Base-by-base conservation (phyloP, 2,329 filamentous ascomycete species). In the Aspergillus sp. region DNA sequence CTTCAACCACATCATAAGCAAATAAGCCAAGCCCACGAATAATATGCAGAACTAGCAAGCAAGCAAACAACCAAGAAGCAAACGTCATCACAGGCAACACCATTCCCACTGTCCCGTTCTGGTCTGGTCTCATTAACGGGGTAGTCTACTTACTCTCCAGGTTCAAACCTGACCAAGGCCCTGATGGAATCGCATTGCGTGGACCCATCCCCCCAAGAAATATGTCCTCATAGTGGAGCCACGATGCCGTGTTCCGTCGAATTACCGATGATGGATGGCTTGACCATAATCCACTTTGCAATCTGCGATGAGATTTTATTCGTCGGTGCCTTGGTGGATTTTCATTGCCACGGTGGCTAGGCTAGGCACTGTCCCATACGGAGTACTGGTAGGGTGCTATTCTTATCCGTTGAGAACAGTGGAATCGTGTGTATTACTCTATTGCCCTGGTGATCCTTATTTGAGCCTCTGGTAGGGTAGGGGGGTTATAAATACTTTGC, bases 211-310 rank as follows among this genome's bases (percentile, higher is more conserved):
- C 23, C 25, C 6, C 6, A 25, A 49, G 44, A 25, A 36, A 15
- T 27, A 49, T 49, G 44, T 49, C 44, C 44, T 49, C 44, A 49
- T 49, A 49, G 44, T 49, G 44, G 44, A 49, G 23, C 44, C 44
- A 13, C 13, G 6, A 17, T 49, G 13, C 44, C 44, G 44, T 49
- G 21, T 30, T 17, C 44, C 44, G 44, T 49, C 44, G 13, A 49
- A 49, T 49, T 49, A 23, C 44, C 44, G 44, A 15, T 25, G 6
- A 25, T 25, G 23, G 23, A 5, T 23, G 19, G 19, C 11, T 25
- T 5, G 23, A 25, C 44, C 44, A 7, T 15, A 6, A 5, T 27
- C 44, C 21, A 23, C 44, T n/a, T 27, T 13, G 3, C 8, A 27
- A n/a, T 2, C 2, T 13, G 21, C 11, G 6, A 48, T 3, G 21